Conservation (phyloP, 2,329 filamentous ascomycete species). For the Capronia coronata region DNA sequence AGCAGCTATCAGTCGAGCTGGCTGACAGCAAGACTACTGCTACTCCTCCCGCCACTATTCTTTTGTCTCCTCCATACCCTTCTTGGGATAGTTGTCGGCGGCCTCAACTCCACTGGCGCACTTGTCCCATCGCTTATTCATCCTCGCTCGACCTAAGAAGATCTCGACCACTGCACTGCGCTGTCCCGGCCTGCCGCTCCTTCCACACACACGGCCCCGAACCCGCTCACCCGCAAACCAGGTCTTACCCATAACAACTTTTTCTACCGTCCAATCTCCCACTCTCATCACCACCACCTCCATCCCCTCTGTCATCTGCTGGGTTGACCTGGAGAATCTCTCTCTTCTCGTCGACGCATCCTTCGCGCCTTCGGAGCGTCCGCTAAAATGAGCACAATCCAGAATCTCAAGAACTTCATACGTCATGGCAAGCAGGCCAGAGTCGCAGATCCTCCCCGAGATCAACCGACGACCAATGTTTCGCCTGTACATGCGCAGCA, state of each 20-base stretch:
- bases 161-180: constrained; percentile 5
- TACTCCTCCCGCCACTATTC: background rate
- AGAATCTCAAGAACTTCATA: constrained; percentile 96
- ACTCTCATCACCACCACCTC: background rate
- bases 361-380: background rate
- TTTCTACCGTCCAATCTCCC: constrained; percentile 1
- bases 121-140: constrained; percentile 7
- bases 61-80: background rate
- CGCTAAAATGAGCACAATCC: constrained; percentile 62
- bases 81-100: background rate
- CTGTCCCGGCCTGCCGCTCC: background rate
- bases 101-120: background rate
- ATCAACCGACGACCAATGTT: constrained; percentile 57
- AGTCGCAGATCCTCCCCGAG: constrained; percentile 52
- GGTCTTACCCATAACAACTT: background rate
- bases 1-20: too few relatives aligned
- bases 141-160: background rate
- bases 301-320: constrained; percentile 6
- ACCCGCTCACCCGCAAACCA: background rate
- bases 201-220: background rate
- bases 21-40: too few relatives aligned
- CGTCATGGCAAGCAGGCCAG: constrained; percentile 95
- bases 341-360: background rate
- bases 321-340: background rate
- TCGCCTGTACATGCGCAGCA: constrained; percentile 60